Percentiles rank a stretch among this genome's conserved stretches.
phyloP scores from a whole-genome alignment of 306 rosid species.

The Styphnolobium japonicum region DNA sequence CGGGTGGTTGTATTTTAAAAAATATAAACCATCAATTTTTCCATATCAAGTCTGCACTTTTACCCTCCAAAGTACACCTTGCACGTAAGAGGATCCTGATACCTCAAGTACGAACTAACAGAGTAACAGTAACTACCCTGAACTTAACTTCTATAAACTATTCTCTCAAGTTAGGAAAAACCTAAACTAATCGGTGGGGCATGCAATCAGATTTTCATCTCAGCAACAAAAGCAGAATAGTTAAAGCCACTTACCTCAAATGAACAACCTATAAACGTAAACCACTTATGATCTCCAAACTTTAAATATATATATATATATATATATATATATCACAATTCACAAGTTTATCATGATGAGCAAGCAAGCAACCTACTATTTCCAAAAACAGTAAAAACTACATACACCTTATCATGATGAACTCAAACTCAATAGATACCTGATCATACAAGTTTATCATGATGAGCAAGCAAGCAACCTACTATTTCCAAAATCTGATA shows the following conservation, averaged over 20 bases:
- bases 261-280: neutral
- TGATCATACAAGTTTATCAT: constrained; percentile 34
- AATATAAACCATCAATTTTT: neutral
- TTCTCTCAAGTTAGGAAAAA: neutral
- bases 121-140: neutral
- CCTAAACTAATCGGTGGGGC: neutral
- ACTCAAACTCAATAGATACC: constrained; percentile 39
- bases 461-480: neutral
- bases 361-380: neutral
- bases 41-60: neutral
- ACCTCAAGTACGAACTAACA: neutral
- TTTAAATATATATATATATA: neutral
- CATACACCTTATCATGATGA: no score
- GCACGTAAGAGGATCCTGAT: neutral
- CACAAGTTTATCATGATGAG: neutral
- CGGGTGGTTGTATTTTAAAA: neutral
- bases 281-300: neutral
- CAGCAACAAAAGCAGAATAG: neutral
- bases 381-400: no score
- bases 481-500: no score
- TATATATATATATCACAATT: no score
- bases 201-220: neutral
- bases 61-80: neutral
- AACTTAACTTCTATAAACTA: neutral
- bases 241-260: neutral